These are phyloP conservation scores for Colletotrichum orchidophilum DNA, from an alignment of 2,329 filamentous ascomycete species.

Conservation along the genomic window DNA sequence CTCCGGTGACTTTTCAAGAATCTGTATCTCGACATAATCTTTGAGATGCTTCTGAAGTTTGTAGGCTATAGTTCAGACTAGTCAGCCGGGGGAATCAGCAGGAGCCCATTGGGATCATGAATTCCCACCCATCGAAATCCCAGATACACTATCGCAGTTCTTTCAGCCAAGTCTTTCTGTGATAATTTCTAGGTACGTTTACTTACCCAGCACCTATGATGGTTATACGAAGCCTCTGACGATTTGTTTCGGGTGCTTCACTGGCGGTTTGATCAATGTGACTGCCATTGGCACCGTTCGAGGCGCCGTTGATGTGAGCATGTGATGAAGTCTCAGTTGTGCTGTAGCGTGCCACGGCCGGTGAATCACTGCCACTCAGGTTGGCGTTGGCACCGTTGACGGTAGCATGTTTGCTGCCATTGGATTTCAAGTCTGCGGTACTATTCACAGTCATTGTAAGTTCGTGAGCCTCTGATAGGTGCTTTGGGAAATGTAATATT, in stretches of 20 bases:
- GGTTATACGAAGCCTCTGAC: not conserved
- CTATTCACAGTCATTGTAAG: not conserved
- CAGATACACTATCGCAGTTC: not conserved
- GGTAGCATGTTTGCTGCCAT: not conserved
- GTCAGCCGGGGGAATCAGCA: not conserved
- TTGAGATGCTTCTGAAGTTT: conserved; percentile 35
- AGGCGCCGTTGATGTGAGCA: not conserved
- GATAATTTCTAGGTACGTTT: not conserved
- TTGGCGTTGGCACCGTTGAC: not conserved
- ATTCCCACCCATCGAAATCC: not conserved
- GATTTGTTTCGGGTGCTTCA: not conserved
- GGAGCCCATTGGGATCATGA: not conserved
- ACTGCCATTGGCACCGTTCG: not conserved
- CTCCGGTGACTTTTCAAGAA: conserved; percentile 56
- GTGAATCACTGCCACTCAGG: not conserved
- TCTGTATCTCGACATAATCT: conserved; percentile 35
- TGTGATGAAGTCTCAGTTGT: not conserved
- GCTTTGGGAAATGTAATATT: not conserved
- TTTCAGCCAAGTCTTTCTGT: not conserved
- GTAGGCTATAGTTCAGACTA: conserved; percentile 26
- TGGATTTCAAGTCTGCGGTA: not conserved
- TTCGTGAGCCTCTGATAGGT: not conserved
- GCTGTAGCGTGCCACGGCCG: not conserved
- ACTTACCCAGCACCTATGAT: not conserved
- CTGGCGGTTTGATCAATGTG: not conserved